phyloP scores from a whole-genome alignment of 2,329 filamentous ascomycete species.

The Arthrinium phaeospermum region DNA sequence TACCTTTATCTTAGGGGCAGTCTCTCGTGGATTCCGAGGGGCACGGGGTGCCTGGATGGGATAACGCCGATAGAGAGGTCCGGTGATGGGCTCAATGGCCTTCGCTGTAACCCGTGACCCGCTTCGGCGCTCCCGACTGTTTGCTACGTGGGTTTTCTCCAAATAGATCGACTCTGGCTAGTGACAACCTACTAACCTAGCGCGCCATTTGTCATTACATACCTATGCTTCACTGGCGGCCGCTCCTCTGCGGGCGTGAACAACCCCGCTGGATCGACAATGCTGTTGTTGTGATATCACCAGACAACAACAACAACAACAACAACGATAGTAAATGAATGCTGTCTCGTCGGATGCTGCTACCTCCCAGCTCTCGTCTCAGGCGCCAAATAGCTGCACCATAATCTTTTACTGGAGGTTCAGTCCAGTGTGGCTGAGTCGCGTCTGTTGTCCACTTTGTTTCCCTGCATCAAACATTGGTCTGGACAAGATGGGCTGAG shows the following conservation, averaged over 20 bases:
- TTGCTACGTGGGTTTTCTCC: conserved; percentile 11
- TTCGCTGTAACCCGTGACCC: neutral
- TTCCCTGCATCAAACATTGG: conserved; percentile 1
- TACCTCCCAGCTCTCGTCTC: neutral
- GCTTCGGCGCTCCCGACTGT: conserved; percentile 3
- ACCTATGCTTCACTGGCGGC: neutral
- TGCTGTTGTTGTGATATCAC: neutral
- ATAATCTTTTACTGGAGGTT: too few species aligned
- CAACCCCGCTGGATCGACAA: neutral
- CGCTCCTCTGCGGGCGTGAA: neutral
- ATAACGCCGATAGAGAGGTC: conserved; percentile 7
- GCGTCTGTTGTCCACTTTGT: neutral
- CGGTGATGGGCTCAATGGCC: neutral
- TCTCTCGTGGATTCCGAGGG: neutral
- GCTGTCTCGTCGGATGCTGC: neutral
- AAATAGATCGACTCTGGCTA: conserved; percentile 1
- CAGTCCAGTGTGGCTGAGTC: neutral
- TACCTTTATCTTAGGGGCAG: neutral
- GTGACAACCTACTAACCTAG: neutral
- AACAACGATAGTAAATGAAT: neutral
- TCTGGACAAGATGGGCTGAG: neutral
- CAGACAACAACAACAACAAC: neutral
- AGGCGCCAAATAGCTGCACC: neutral
- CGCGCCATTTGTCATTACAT: neutral
- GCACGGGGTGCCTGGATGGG: neutral